Evolutionary conservation across 108 stramenopile genomes (phyloP).

Genomic region (Nitzschia sp.): DNA sequence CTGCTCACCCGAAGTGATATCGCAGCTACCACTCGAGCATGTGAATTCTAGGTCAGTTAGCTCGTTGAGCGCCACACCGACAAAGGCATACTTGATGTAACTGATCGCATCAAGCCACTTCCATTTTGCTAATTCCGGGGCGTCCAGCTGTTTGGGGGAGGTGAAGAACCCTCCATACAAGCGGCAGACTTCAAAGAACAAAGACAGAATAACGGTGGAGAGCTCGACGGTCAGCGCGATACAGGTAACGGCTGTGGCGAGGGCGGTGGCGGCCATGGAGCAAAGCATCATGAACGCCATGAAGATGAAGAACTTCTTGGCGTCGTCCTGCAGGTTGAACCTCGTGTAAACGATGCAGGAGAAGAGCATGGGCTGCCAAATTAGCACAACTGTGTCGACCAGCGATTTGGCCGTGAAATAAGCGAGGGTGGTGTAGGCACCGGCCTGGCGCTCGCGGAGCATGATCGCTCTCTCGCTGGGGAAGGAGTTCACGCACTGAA

Average conservation of each 20-base stretch:
- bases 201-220: conserved; percentile 19
- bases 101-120: conserved; percentile 22
- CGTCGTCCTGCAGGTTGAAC: conserved; percentile 11
- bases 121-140: conserved; percentile 6
- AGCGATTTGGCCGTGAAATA: conserved; percentile 16
- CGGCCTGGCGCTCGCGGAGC: conserved; percentile 14
- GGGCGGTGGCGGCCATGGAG: conserved; percentile 18
- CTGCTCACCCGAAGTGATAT: conserved; percentile 15
- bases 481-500: conserved; percentile 16
- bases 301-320: conserved; percentile 9
- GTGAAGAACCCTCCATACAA: conserved; percentile 24
- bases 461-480: conserved; percentile 17
- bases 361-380: conserved; percentile 20
- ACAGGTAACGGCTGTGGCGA: conserved; percentile 18
- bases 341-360: conserved; percentile 15
- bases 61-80: conserved; percentile 24
- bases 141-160: conserved; percentile 17
- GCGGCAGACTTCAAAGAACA: conserved; percentile 28
- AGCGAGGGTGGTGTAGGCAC: conserved; percentile 15
- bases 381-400: conserved; percentile 12
- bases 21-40: conserved; percentile 4
- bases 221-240: conserved; percentile 14
- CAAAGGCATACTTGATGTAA: conserved; percentile 24
- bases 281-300: conserved; percentile 17
- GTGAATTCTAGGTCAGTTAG: conserved; percentile 13